Evolutionary conservation across 805 yeast genomes (phyloP), one percentile per base, ranked within the genome.

Genomic region (Wickerhamiella qilinensis): DNA sequence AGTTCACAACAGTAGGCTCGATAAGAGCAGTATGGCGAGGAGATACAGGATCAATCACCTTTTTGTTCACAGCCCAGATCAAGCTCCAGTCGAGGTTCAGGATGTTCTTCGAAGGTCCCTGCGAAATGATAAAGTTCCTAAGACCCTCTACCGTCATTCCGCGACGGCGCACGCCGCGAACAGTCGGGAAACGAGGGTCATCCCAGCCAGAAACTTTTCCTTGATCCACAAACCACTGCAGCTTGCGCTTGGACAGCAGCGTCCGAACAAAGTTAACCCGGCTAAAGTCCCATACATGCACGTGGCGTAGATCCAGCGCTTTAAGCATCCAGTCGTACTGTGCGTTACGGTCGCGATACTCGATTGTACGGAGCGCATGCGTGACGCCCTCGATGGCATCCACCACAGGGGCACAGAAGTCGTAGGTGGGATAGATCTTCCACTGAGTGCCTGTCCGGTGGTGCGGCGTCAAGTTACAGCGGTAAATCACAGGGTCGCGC

Each of bases 101-200:
- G 54, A 91, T 85, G 67, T 91, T 91, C 66, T 79, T 84, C 35
- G 97, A 88, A 30, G 99, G 99, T 54, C 99, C 99, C 67, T 91
- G 97, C 37, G 93, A 72, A 45, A 91, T 68, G 49, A 91, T 81
- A 54, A 91, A 91, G 69, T 82, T 81, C 63, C 88, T 75, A 60
- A 91, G 74, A 48, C 97, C 99, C 67, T 91, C 96, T 46, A 91
- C 93, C 30, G 95, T 76, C 99, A 91, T 91, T 68, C 99, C 99
- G 68, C 99, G 81, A 71, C 98, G 78, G 69, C 96, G 83, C 38
- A 88, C 95, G 68, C 99, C 99, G 63, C 97, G 78, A 30, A 91
- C 94, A 35, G 99, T 91, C 50, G 99, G 99, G 84, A 91, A 91
- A 62, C 99, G 74, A 52, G 99, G 98, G 62, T 91, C 99, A 56